Evolutionary conservation across 2,329 filamentous ascomycete genomes (phyloP).

Genomic region (Alternaria incomplexa): DNA sequence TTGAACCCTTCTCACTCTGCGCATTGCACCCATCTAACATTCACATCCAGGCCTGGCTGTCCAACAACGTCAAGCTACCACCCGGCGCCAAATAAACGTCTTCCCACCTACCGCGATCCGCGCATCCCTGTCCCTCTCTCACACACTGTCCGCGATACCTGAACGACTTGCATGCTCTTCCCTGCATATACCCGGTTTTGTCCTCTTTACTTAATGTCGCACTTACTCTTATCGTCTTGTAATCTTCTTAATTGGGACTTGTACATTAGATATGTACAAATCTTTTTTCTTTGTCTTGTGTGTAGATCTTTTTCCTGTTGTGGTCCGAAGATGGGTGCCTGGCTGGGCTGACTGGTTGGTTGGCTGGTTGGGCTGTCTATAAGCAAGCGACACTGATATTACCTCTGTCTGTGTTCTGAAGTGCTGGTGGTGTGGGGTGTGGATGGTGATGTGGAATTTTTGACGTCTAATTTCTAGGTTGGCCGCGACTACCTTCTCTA

Average conservation of each 20-base stretch:
- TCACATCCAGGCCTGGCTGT: conserved; percentile 60
- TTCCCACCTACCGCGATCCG: not conserved
- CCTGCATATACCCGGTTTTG: conserved; percentile 50
- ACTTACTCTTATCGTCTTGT: conserved; percentile 5
- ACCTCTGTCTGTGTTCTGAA: not conserved
- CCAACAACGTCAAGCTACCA: conserved; percentile 58
- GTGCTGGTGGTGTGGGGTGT: not conserved
- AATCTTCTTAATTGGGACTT: conserved; percentile 3
- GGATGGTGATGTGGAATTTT: not conserved
- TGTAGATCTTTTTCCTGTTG: not conserved
- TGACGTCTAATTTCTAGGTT: not conserved
- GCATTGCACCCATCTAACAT: too few species aligned
- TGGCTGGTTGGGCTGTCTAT: not conserved
- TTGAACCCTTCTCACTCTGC: too few species aligned
- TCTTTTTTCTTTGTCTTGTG: not conserved
- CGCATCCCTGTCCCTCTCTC: not conserved
- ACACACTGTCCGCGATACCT: conserved; percentile 25
- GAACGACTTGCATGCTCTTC: conserved; percentile 44
- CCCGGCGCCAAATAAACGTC: conserved; percentile 42
- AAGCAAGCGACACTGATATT: not conserved
- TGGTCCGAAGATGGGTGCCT: not conserved
- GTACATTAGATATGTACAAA: not conserved
- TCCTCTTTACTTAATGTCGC: conserved; percentile 7
- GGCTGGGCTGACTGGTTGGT: not conserved
- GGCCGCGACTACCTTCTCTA: not conserved